phyloP scores from a whole-genome alignment of 208 protist species.

The Acanthamoeba royreba region DNA sequence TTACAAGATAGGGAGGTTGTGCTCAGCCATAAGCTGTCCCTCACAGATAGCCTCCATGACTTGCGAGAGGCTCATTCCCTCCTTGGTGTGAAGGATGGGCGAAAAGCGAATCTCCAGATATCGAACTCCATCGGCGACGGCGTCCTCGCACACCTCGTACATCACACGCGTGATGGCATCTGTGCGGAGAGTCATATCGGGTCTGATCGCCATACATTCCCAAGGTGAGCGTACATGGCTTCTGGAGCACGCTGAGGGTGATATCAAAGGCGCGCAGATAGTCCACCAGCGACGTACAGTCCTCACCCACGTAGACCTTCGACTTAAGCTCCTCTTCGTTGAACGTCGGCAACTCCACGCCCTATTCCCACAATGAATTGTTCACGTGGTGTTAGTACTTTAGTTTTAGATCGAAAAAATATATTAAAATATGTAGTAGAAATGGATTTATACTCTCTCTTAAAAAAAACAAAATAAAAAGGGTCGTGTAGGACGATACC shows the following conservation, averaged over 20 bases:
- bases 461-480: too few relatives aligned
- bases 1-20: slow-evolving; percentile 50
- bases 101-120: slow-evolving; percentile 74
- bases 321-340: slow-evolving; percentile 55
- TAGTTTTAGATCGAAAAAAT: too few relatives aligned
- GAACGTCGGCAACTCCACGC: slow-evolving; percentile 54
- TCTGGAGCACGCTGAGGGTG: slow-evolving; percentile 68
- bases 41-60: slow-evolving; percentile 74
- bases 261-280: slow-evolving; percentile 77
- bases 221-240: slow-evolving; percentile 47
- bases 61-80: slow-evolving; percentile 55
- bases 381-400: too few relatives aligned
- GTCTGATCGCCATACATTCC: background rate
- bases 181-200: background rate
- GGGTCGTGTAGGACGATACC: background rate
- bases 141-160: slow-evolving; percentile 78
- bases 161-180: slow-evolving; percentile 73
- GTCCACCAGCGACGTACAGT: slow-evolving; percentile 66
- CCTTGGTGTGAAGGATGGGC: slow-evolving; percentile 64
- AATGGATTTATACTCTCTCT: too few relatives aligned
- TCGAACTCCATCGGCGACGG: slow-evolving; percentile 55
- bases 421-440: too few relatives aligned
- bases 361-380: slow-evolving; percentile 23
- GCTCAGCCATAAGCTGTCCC: slow-evolving; percentile 59
- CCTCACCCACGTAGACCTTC: slow-evolving; percentile 64